Base-by-base conservation (phyloP, 1,284 basidiomycete species). In the Rhodotorula sp. region DNA sequence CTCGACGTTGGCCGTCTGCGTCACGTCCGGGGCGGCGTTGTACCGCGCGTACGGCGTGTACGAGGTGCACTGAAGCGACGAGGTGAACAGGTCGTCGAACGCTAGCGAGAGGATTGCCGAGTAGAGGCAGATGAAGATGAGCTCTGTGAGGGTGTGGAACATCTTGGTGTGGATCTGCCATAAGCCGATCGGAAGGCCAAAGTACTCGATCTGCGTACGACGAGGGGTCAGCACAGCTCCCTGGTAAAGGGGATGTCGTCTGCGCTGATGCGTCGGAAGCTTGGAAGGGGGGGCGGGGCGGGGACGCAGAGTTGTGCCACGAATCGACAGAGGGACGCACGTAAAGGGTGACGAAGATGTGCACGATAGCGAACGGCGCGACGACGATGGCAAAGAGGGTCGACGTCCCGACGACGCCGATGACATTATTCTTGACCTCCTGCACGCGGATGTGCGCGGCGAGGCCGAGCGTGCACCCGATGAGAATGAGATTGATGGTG, bases 41-140 rank as follows among this genome's bases (percentile, higher is more conserved):
- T 72, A 79, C 32, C 67, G 66, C 9, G 62, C 66, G 59, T 78
- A 75, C 1, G 76, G 77, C 17, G 77, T 73, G 82, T 84, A 41
- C 81, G 77, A 13, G 0, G 88, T 85, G 78, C 93, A 96, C 48
- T 90, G 88, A 67, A 95, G 87, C 39, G 88, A 83, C 41, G 92
- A 92, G 7, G 92, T 94, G 82, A 94, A 92, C 82, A 90, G 93
- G 80, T 95, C 93, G 84, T 96, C 92, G 81, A 95, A 92, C 69
- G 87, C 88, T 63, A 95, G 87, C 22, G 91, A 90, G 57, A 96
- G 85, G 44, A 91, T 89, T n/a, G 92, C 90, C 70, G 91, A 92
- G 92, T 93, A 96, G 32, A 91, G 87, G 82, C 73, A 78, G 71
- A 96, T 92, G 80, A 94, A 94, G 63, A 93, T 84, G 54, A 94